Evolutionary conservation across 179 eudicot genomes (phyloP).

Genomic region (Silene vulgaris): DNA sequence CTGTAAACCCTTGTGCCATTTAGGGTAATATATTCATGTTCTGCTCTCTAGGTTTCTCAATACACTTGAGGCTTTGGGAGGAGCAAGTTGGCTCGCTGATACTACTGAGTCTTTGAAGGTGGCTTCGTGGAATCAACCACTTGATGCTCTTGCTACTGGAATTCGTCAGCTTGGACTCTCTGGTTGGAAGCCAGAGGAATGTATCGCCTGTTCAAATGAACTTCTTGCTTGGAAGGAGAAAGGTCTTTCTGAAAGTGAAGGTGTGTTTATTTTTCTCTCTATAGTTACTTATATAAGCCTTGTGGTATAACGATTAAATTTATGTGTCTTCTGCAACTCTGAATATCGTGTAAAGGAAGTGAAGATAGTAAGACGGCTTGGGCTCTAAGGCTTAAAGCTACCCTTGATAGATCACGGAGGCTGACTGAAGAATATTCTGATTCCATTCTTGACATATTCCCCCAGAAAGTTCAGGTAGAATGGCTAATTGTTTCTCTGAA

Average conservation of each 20-base stretch:
- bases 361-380: constrained; percentile 84
- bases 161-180: constrained; percentile 78
- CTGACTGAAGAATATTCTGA: constrained; percentile 90
- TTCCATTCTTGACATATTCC: constrained; percentile 74
- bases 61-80: constrained; percentile 74
- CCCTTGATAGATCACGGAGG: constrained; percentile 87
- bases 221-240: constrained; percentile 70
- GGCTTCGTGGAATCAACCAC: constrained; percentile 64
- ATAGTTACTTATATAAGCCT: neutral
- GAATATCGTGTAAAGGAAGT: constrained; percentile 41
- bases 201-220: constrained; percentile 65
- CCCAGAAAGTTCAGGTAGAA: constrained; percentile 71
- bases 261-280: constrained; percentile 26
- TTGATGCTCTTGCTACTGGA: constrained; percentile 58
- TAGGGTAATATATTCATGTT: neutral
- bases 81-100: constrained; percentile 64
- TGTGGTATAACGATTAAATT: neutral
- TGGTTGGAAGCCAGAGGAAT: constrained; percentile 81
- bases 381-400: constrained; percentile 93
- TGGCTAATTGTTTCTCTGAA: neutral
- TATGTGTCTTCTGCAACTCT: constrained; percentile 17
- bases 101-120: constrained; percentile 48
- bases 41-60: constrained; percentile 57
- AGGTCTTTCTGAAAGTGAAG: constrained; percentile 73
- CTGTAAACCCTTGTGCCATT: neutral